phyloP scores from a whole-genome alignment of 257 asterid species.

The Solanum lignicaule region DNA sequence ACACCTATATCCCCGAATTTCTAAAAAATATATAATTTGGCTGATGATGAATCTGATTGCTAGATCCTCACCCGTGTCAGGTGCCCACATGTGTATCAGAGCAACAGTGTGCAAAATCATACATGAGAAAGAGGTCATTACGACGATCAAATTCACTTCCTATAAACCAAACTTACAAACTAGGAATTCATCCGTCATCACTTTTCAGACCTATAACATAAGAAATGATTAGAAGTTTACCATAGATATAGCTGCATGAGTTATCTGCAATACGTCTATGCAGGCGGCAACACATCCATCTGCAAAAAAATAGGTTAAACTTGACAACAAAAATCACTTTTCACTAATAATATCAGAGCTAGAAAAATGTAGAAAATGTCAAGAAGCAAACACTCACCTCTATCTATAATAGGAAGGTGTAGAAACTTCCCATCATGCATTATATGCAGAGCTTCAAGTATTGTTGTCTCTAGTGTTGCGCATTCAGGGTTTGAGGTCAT shows the following conservation, averaged over 20 bases:
- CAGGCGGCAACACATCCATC: slow-evolving; percentile 71
- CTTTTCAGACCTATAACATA: not conserved
- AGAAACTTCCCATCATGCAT: slow-evolving; percentile 88
- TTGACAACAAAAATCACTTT: not conserved
- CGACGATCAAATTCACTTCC: not conserved
- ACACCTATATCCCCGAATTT: not conserved
- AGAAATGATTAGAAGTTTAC: slow-evolving; percentile 21
- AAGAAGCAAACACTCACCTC: slow-evolving; percentile 36
- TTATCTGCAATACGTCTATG: slow-evolving; percentile 83
- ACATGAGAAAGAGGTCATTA: not conserved
- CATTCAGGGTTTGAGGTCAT: slow-evolving; percentile 87
- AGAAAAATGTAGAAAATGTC: not conserved
- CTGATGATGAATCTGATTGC: not conserved
- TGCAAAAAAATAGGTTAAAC: slow-evolving; percentile 26
- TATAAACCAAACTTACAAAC: not conserved
- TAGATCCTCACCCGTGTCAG: not conserved
- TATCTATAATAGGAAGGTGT: slow-evolving; percentile 83
- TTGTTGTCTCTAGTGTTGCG: slow-evolving; percentile 71
- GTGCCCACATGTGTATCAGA: not conserved
- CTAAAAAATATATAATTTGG: not conserved
- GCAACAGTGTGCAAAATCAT: not conserved
- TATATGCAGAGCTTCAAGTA: slow-evolving; percentile 85
- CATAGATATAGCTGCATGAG: slow-evolving; percentile 87
- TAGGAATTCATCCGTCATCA: not conserved
- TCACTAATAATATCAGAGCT: not conserved